phyloP scores from a whole-genome alignment of 805 yeast species.

The Lipomyces oligophaga region DNA sequence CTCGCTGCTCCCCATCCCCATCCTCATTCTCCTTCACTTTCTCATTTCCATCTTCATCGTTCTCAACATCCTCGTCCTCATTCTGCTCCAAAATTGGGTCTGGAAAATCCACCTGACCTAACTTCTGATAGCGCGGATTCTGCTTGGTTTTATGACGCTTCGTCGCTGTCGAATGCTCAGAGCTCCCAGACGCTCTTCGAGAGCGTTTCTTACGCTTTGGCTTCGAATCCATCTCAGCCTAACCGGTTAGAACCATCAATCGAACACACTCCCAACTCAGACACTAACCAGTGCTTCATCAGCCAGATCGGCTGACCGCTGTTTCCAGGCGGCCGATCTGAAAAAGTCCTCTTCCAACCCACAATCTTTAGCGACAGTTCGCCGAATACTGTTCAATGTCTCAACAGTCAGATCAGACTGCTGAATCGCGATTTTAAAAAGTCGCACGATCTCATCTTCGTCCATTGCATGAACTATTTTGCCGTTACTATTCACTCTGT shows the following conservation, averaged over 20 bases:
- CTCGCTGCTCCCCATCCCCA: too few species aligned
- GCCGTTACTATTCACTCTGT: too few species aligned
- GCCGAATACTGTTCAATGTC: constrained; percentile 25
- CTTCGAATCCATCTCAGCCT: not conserved
- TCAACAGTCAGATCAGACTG: constrained; percentile 28
- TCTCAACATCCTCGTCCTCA: not conserved
- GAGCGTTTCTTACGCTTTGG: not conserved
- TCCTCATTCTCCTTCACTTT: too few species aligned
- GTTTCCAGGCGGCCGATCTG: constrained; percentile 20
- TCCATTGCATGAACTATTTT: too few species aligned
- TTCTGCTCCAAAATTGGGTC: not conserved
- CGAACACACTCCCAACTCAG: not conserved
- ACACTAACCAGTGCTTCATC: constrained; percentile 23
- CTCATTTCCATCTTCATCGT: constrained; percentile 9
- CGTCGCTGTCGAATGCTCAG: too few species aligned
- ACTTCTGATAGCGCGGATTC: too few species aligned
- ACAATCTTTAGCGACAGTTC: constrained; percentile 20
- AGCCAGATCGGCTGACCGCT: constrained; percentile 18
- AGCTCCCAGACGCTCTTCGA: not conserved
- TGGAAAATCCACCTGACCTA: too few species aligned
- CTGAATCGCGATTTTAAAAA: constrained; percentile 11
- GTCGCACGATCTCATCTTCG: too few species aligned
- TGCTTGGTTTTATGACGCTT: too few species aligned
- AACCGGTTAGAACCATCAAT: not conserved
- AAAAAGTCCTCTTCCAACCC: constrained; percentile 27